Percentiles rank a stretch among this genome's conserved stretches.
These are phyloP conservation scores for Protostelium mycophagum DNA, from an alignment of 78 protist genomes.

Conservation along the genomic window DNA sequence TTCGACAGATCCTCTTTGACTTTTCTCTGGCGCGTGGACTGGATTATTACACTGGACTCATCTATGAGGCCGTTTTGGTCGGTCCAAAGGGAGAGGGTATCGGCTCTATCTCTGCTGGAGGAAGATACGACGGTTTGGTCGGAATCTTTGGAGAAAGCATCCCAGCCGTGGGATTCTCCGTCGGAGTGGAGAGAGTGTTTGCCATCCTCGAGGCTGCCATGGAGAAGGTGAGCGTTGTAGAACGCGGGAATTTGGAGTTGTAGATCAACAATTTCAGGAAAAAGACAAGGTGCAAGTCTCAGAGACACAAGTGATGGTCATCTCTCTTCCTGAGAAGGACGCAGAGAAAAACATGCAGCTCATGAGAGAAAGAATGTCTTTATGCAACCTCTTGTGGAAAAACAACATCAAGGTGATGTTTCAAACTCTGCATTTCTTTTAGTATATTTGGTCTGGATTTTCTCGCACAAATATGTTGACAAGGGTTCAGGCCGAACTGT, in stretches of 20 bases:
- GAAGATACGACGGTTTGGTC: constrained; percentile 92
- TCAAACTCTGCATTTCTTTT: background rate
- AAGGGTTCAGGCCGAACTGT: constrained; percentile 46
- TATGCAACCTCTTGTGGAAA: constrained; percentile 64
- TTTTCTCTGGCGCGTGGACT: constrained; percentile 88
- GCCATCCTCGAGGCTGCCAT: constrained; percentile 49
- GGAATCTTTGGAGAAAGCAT: constrained; percentile 77
- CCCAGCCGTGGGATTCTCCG: constrained; percentile 89
- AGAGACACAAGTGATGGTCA: constrained; percentile 49
- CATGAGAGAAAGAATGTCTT: constrained; percentile 64
- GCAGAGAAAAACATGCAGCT: too few relatives aligned
- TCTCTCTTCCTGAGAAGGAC: constrained; percentile 30
- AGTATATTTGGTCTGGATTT: too few relatives aligned
- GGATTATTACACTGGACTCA: constrained; percentile 94
- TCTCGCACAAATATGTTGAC: too few relatives aligned
- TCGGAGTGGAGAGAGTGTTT: constrained; percentile 92
- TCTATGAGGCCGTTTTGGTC: constrained; percentile 82
- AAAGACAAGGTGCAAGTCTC: constrained; percentile 11
- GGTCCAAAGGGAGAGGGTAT: constrained; percentile 30
- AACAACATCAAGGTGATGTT: constrained; percentile 41
- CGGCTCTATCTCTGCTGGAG: constrained; percentile 93
- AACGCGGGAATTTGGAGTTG: background rate
- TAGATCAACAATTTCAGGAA: background rate
- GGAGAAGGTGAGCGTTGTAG: constrained; percentile 5
- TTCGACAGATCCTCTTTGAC: constrained; percentile 60